Percentiles rank a stretch among this genome's conserved stretches.
Evolutionary conservation across 208 protist species (phyloP).

Genomic region (Strigomonas culicis): DNA sequence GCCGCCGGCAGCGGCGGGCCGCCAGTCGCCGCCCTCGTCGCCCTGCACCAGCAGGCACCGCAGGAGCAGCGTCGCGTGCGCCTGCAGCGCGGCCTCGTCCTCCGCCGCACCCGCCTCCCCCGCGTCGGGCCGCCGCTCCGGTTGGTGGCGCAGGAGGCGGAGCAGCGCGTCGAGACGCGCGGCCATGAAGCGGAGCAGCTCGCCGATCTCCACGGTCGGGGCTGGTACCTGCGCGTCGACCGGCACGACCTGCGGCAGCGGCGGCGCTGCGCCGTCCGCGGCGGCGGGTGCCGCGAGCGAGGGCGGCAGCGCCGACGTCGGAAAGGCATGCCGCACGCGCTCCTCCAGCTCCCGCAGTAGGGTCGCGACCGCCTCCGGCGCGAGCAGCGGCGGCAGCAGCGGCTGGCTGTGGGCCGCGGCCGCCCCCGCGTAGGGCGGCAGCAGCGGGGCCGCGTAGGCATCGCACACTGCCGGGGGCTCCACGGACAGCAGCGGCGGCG

Average conservation of each 20-base stretch:
- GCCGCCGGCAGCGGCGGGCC: not conserved
- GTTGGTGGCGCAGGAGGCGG: constrained; percentile 36
- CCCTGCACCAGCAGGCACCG: no score
- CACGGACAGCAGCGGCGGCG: no score
- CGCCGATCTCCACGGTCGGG: constrained; percentile 48
- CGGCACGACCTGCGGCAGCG: constrained; percentile 17
- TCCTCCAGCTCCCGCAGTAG: constrained; percentile 38
- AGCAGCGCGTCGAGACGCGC: constrained; percentile 28
- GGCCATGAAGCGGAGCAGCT: constrained; percentile 38
- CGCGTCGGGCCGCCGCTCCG: no score
- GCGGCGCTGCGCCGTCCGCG: not conserved
- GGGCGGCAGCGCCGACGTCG: constrained; percentile 16
- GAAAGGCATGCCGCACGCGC: constrained; percentile 38
- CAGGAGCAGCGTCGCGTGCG: no score
- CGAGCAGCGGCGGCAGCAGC: constrained; percentile 4
- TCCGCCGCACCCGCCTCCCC: no score
- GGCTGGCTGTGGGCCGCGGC: not conserved
- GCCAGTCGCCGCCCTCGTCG: no score
- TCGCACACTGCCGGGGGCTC: no score
- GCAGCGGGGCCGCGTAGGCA: not conserved
- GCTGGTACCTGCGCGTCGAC: constrained; percentile 12
- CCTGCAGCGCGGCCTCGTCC: no score
- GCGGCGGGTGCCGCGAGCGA: constrained; percentile 14
- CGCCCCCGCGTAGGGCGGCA: not conserved
- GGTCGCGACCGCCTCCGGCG: constrained; percentile 25